Conservation (phyloP, 2,329 filamentous ascomycete species). For the Aspergillus sp. region DNA sequence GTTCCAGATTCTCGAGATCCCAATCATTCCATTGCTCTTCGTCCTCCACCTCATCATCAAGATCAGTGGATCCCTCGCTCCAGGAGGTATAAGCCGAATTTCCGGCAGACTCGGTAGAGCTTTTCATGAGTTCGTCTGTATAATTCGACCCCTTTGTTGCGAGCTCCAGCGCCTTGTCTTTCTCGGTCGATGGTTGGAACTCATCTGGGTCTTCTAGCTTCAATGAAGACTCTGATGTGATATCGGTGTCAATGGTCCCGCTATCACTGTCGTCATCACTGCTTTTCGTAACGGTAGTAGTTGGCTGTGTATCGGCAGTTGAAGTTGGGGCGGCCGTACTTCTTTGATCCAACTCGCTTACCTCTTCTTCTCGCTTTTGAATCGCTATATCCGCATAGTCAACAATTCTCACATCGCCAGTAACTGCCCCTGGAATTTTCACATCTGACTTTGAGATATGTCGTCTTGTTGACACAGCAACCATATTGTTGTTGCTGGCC, state of each 20-base stretch:
- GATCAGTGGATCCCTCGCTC: slow-evolving; percentile 3
- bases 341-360: neutral
- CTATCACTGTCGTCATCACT: neutral
- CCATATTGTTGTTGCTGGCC: neutral
- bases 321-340: neutral
- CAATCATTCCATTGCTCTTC: slow-evolving; percentile 8
- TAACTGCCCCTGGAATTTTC: neutral
- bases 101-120: neutral
- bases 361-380: neutral
- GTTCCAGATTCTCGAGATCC: neutral
- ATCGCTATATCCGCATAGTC: neutral
- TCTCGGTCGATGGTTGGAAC: neutral
- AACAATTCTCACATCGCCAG: neutral
- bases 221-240: neutral
- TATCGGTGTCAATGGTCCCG: neutral
- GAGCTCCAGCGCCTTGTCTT: neutral
- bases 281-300: neutral
- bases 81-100: slow-evolving; percentile 6
- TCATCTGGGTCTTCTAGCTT: neutral
- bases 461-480: neutral
- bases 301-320: neutral
- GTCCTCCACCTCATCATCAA: neutral
- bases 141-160: neutral
- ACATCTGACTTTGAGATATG: neutral
- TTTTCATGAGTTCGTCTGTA: neutral